phyloP scores from a whole-genome alignment of 495 filamentous ascomycete species.

The Astrothelium subdiscretum region DNA sequence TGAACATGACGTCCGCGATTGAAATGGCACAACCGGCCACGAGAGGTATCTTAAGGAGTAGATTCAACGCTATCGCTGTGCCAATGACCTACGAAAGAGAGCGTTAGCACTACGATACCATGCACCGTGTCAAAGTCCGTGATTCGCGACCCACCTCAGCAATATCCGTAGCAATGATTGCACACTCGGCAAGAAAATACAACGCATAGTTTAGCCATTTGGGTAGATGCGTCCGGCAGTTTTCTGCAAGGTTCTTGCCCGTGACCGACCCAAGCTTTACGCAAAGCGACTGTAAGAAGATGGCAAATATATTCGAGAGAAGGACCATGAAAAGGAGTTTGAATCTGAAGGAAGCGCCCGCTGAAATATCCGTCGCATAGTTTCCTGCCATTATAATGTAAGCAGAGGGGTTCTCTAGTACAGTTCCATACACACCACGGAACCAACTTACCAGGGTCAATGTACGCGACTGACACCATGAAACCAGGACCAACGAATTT shows the following conservation, averaged over 20 bases:
- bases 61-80: constrained; percentile 79
- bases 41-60: constrained; percentile 68
- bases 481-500: constrained; percentile 82
- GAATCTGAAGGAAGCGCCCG: constrained; percentile 31
- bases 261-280: constrained; percentile 81
- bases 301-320: constrained; percentile 73
- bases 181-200: constrained; percentile 64
- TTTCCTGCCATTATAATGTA: constrained; percentile 31
- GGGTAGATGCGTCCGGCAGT: constrained; percentile 64
- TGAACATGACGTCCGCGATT: constrained; percentile 71
- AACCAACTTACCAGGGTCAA: constrained; percentile 44
- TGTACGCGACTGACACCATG: constrained; percentile 68
- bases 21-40: constrained; percentile 82
- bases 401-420: neutral
- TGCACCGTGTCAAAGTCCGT: neutral
- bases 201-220: constrained; percentile 63
- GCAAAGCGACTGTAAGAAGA: constrained; percentile 70
- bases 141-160: constrained; percentile 47
- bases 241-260: constrained; percentile 68
- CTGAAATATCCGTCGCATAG: constrained; percentile 74
- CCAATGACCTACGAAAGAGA: constrained; percentile 51
- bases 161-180: constrained; percentile 83
- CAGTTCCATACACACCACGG: neutral
- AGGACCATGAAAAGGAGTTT: constrained; percentile 70
- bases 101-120: neutral